These are phyloP conservation scores for Boletus edulis DNA, from an alignment of 768 basidiomycete genomes.

Conservation along the genomic window DNA sequence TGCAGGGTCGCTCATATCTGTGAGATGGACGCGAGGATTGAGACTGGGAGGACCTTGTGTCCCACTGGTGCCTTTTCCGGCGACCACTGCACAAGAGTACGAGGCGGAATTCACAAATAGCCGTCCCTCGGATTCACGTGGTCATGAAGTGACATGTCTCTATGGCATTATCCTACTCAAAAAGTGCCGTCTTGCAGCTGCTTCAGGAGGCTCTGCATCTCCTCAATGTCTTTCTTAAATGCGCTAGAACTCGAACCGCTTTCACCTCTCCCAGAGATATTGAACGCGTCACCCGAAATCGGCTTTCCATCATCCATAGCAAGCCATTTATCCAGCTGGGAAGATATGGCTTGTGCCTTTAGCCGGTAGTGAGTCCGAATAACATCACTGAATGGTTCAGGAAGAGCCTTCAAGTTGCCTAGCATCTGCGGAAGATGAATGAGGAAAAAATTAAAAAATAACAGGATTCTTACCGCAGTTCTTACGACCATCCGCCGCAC, in stretches of 20 bases:
- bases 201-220: constrained; percentile 60
- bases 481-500: constrained; percentile 89
- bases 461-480: constrained; percentile 61
- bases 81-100: too few species aligned
- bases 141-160: neutral
- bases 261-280: constrained; percentile 34
- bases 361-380: constrained; percentile 89
- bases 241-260: constrained; percentile 53
- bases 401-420: constrained; percentile 75
- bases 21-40: neutral
- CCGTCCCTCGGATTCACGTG: too few species aligned
- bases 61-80: neutral
- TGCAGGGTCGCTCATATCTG: constrained; percentile 66
- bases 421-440: constrained; percentile 59
- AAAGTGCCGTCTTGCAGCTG: constrained; percentile 37
- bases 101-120: neutral
- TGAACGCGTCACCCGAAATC: constrained; percentile 56
- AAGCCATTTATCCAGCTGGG: constrained; percentile 82
- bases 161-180: constrained; percentile 10
- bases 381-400: constrained; percentile 83
- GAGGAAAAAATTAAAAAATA: constrained; percentile 1
- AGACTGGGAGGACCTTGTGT: neutral
- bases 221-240: constrained; percentile 67
- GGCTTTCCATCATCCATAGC: constrained; percentile 67
- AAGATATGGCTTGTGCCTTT: constrained; percentile 66